phyloP scores from a whole-genome alignment of 345 rosid species.

The Erodium maritimum region DNA sequence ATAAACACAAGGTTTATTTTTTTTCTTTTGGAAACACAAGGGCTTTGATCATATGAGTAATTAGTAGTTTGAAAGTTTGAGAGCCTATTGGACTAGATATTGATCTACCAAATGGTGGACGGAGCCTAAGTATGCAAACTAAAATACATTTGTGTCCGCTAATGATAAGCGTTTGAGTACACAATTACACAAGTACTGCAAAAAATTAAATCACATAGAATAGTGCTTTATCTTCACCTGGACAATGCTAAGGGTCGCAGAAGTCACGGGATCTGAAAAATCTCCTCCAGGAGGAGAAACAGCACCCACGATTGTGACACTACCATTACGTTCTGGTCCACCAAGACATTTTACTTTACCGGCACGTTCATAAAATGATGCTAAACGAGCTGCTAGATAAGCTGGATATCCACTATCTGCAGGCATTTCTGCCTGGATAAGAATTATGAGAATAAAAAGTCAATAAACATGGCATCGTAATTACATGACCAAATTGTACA shows the following conservation, averaged over 20 bases:
- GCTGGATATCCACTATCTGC: constrained; percentile 99
- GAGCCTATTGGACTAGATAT: no score
- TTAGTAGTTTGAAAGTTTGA: no score
- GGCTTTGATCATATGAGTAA: no score
- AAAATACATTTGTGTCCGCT: no score
- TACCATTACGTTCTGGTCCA: constrained; percentile 92
- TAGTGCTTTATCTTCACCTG: constrained; percentile 50
- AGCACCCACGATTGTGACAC: constrained; percentile 99
- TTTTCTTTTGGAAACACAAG: no score
- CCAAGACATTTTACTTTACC: constrained; percentile 99
- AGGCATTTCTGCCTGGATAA: constrained; percentile 96
- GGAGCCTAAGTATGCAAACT: no score
- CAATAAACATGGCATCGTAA: neutral
- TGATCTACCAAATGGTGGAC: no score
- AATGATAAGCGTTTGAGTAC: no score
- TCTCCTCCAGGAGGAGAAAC: constrained; percentile 99
- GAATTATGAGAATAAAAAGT: constrained; percentile 7
- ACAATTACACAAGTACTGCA: no score
- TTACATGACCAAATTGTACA: neutral
- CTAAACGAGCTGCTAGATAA: constrained; percentile 95
- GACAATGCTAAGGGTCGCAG: constrained; percentile 98
- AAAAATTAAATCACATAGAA: neutral
- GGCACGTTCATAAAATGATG: constrained; percentile 98
- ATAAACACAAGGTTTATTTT: neutral
- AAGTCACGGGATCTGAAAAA: constrained; percentile 98